These are phyloP conservation scores for Tolypocladium guangdongense DNA, from an alignment of 2,329 filamentous ascomycete genomes.

Conservation along the genomic window DNA sequence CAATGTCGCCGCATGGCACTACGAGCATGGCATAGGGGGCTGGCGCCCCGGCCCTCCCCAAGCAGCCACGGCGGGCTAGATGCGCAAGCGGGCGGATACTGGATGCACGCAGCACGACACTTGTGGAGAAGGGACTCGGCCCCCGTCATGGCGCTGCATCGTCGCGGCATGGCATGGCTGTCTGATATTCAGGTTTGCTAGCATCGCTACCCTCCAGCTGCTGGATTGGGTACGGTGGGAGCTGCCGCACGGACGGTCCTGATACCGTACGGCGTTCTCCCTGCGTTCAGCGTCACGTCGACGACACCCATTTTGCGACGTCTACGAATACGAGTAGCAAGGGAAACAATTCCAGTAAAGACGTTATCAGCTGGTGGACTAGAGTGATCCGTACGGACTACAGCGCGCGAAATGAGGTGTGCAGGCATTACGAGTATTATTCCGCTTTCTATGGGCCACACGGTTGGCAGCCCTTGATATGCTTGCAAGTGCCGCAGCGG, in stretches of 20 bases:
- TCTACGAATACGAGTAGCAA: not conserved
- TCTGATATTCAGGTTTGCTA: not conserved
- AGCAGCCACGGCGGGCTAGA: not conserved
- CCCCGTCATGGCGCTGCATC: conserved; percentile 6
- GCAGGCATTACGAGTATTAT: not conserved
- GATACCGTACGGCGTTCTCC: not conserved
- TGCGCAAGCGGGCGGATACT: not conserved
- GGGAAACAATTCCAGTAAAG: not conserved
- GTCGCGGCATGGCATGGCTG: not conserved
- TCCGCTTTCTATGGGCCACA: not conserved
- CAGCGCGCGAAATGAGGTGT: not conserved
- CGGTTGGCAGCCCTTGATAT: not conserved
- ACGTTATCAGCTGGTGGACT: not conserved
- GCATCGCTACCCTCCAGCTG: not conserved
- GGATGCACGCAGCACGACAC: not conserved
- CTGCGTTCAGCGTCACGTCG: not conserved
- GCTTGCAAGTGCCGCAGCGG: not conserved
- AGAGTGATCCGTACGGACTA: no score
- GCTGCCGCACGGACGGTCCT: not conserved
- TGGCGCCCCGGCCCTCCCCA: not conserved
- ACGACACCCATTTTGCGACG: not conserved
- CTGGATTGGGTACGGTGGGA: not conserved
- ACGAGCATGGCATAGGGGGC: not conserved
- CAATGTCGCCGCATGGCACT: not conserved
- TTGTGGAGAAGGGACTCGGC: not conserved